These are phyloP conservation scores for Phytophthora megakarya DNA, from an alignment of 352 stramenopile species.

Conservation along the genomic window DNA sequence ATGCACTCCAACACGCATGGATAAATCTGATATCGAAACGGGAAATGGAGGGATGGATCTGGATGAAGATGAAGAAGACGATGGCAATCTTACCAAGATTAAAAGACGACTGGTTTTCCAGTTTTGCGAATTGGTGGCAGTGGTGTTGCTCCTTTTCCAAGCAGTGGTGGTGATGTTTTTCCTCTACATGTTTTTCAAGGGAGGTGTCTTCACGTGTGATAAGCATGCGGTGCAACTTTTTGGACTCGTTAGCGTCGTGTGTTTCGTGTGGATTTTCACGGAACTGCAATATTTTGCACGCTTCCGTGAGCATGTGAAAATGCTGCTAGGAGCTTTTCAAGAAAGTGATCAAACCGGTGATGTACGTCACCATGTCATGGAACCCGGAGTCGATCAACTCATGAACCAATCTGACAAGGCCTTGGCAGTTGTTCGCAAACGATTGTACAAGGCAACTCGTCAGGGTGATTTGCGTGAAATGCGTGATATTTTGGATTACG, in stretches of 20 bases:
- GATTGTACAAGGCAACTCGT: conserved; percentile 74
- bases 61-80: conserved; percentile 40
- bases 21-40: conserved; percentile 33
- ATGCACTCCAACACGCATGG: conserved; percentile 6
- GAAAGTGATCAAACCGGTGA: conserved; percentile 79
- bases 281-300: conserved; percentile 75
- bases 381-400: conserved; percentile 55
- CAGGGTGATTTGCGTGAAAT: conserved; percentile 69
- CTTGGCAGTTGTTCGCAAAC: conserved; percentile 62
- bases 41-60: conserved; percentile 31
- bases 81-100: conserved; percentile 72
- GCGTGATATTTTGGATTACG: conserved; percentile 63
- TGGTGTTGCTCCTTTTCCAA: conserved; percentile 59
- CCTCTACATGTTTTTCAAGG: conserved; percentile 86
- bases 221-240: conserved; percentile 60
- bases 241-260: conserved; percentile 52
- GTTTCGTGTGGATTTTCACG: conserved; percentile 64
- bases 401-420: conserved; percentile 63
- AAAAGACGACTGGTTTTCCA: conserved; percentile 77
- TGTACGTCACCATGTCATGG: conserved; percentile 70
- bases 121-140: conserved; percentile 65
- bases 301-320: conserved; percentile 85
- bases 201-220: conserved; percentile 61
- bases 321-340: conserved; percentile 81
- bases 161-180: conserved; percentile 70